Evolutionary conservation across 2,329 filamentous ascomycete genomes (phyloP), one percentile per base, ranked within the genome.

Genomic region (Alternaria panax): DNA sequence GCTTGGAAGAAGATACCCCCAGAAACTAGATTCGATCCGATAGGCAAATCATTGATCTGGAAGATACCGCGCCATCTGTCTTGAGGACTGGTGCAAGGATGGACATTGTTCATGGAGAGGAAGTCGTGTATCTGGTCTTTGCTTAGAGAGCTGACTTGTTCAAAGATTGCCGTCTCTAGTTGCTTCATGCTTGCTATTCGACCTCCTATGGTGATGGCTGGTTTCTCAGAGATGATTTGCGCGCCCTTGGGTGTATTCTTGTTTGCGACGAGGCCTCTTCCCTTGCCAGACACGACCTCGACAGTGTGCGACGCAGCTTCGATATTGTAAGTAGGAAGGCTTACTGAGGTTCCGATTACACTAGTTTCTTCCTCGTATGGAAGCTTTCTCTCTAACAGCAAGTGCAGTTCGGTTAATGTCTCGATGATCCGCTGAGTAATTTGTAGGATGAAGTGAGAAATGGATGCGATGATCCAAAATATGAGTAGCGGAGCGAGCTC

Each of bases 201-300:
- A 8, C 30, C n/a, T 32, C 43, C 43, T 63, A 70, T 50, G 24
- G 69, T 78, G 62, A 83, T 67, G 41, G 81, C 62, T 1, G 80
- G 75, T 9, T 68, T 57, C 68, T 83, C 80, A 22, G 67, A 75
- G 22, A 82, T 63, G 51, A 83, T 78, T n/a, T 75, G 69, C 11
- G 76, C 80, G 40, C 80, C 80, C 51, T 66, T 76, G 3, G 69
- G 59, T 51, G 82, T 80, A 41, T 75, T 59, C n/a, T 57, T 50
- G 6, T 41, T 71, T 7, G 80, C 79, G 42, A 82, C 57, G 7
- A 83, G 69, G 14, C 79, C 79, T 71, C 75, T 76, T 5, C 81
- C 80, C 68, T 78, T 80, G 18, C 73, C 78, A n/a, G 65, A 60
- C 8, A 69, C 43, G 45, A 64, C 62, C 59, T 41, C 7, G 3